phyloP scores from a whole-genome alignment of 1,284 basidiomycete genomes.

The Rhodotorula glutinis region DNA sequence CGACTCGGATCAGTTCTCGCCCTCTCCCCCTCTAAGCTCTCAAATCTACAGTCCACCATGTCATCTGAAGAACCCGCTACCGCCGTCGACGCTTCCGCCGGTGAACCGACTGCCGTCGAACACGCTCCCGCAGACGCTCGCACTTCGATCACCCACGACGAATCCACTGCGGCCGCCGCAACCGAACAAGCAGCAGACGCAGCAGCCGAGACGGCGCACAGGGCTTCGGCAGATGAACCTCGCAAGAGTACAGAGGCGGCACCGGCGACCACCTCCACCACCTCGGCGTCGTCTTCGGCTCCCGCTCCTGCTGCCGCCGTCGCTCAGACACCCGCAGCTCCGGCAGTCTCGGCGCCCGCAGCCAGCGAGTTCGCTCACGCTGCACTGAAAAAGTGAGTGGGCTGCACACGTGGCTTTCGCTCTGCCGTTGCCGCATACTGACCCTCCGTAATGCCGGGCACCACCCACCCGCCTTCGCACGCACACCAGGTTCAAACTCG shows the following conservation, averaged over 20 bases:
- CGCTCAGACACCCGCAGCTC: slow-evolving; percentile 7
- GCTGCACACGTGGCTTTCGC: too few relatives aligned
- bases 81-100: slow-evolving; percentile 20
- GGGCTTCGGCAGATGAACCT: neutral
- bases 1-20: too few relatives aligned
- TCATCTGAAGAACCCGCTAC: slow-evolving; percentile 12
- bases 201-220: neutral
- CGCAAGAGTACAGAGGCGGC: neutral
- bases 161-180: too few relatives aligned
- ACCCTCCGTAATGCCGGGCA: neutral
- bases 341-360: slow-evolving; percentile 13
- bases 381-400: slow-evolving; percentile 37
- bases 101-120: slow-evolving; percentile 8
- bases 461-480: too few relatives aligned
- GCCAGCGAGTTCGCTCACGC: slow-evolving; percentile 38
- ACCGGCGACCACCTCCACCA: slow-evolving; percentile 4
- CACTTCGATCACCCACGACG: slow-evolving; percentile 6
- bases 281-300: neutral
- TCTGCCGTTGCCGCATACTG: too few relatives aligned
- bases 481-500: slow-evolving; percentile 78
- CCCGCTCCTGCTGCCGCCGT: slow-evolving; percentile 2
- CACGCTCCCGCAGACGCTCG: slow-evolving; percentile 1
- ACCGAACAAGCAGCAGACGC: neutral
- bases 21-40: too few relatives aligned
- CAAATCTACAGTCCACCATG: too few relatives aligned